phyloP scores from a whole-genome alignment of 2,329 filamentous ascomycete species.

The Epichloe uncinata region DNA sequence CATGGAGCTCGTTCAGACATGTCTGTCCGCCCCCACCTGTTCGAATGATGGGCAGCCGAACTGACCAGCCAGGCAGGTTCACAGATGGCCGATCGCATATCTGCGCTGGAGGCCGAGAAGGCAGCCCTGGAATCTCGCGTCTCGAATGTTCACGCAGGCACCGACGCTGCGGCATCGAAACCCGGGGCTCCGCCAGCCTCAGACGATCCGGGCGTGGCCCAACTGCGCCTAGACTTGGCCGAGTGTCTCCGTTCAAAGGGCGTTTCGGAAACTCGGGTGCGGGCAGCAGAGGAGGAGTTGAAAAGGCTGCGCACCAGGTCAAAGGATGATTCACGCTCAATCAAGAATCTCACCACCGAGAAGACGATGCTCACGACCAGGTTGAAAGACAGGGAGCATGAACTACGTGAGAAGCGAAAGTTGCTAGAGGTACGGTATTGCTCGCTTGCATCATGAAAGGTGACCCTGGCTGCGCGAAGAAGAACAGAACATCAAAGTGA shows the following conservation, averaged over 20 bases:
- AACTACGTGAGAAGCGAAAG: conserved; percentile 71
- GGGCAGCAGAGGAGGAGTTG: conserved; percentile 50
- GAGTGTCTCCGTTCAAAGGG: conserved; percentile 64
- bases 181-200: conserved; percentile 1
- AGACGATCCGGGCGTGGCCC: conserved; percentile 25
- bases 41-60: background rate
- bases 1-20: conserved; percentile 61
- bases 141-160: conserved; percentile 12
- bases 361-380: conserved; percentile 48
- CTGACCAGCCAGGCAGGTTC: conserved; percentile 35
- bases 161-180: conserved; percentile 5
- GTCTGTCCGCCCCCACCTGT: conserved; percentile 37
- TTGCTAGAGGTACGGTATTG: conserved; percentile 51
- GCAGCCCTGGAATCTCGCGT: conserved; percentile 22
- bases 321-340: conserved; percentile 43
- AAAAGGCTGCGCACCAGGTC: conserved; percentile 46
- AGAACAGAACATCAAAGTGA: background rate
- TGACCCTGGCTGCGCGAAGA: no score
- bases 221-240: conserved; percentile 56
- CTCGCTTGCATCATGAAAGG: background rate
- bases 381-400: conserved; percentile 71
- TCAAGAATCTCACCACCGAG: conserved; percentile 50
- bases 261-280: conserved; percentile 51
- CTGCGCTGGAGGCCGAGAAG: conserved; percentile 47
- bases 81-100: conserved; percentile 52